phyloP scores from a whole-genome alignment of 1,284 basidiomycete species.

The Leccinum pachyderme region DNA sequence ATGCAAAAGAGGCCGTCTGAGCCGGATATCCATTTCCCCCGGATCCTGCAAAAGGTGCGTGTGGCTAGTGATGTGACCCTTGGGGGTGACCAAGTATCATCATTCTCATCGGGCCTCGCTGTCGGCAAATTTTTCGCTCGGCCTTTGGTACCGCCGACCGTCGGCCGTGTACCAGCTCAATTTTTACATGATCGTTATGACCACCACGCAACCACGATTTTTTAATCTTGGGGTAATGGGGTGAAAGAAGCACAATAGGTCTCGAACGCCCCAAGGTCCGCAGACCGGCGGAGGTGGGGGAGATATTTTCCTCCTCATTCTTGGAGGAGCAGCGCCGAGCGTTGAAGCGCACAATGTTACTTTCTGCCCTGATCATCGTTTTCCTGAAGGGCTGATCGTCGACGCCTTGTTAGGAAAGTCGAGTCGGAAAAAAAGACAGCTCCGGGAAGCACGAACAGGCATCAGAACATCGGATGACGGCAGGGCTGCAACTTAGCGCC shows the following conservation, averaged over 20 bases:
- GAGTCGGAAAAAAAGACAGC: slow-evolving; percentile 10
- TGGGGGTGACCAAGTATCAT: not conserved
- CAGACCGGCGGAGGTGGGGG: slow-evolving; percentile 5
- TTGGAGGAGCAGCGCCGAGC: not conserved
- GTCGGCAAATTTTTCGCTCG: slow-evolving; percentile 6
- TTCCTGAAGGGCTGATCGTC: slow-evolving; percentile 11
- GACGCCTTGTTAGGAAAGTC: slow-evolving; percentile 21
- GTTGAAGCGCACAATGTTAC: not conserved
- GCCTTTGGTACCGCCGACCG: slow-evolving; percentile 2
- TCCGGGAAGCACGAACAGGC: slow-evolving; percentile 21
- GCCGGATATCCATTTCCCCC: not conserved
- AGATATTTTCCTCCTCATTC: slow-evolving; percentile 2
- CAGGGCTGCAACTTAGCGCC: slow-evolving; percentile 9
- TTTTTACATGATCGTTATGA: slow-evolving; percentile 4
- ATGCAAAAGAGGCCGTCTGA: slow-evolving; percentile 1
- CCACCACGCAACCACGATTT: slow-evolving; percentile 17
- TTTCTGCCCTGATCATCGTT: slow-evolving; percentile 18
- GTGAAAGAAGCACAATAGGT: slow-evolving; percentile 7
- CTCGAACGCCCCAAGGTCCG: slow-evolving; percentile 6
- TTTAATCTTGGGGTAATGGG: slow-evolving; percentile 21
- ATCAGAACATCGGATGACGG: slow-evolving; percentile 8
- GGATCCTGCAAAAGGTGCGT: not conserved
- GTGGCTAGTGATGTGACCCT: not conserved
- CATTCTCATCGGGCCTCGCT: slow-evolving; percentile 16
- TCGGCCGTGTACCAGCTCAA: slow-evolving; percentile 14